These are phyloP conservation scores for Trichosporon inkin DNA, from an alignment of 1,284 basidiomycete species.

Conservation along the genomic window DNA sequence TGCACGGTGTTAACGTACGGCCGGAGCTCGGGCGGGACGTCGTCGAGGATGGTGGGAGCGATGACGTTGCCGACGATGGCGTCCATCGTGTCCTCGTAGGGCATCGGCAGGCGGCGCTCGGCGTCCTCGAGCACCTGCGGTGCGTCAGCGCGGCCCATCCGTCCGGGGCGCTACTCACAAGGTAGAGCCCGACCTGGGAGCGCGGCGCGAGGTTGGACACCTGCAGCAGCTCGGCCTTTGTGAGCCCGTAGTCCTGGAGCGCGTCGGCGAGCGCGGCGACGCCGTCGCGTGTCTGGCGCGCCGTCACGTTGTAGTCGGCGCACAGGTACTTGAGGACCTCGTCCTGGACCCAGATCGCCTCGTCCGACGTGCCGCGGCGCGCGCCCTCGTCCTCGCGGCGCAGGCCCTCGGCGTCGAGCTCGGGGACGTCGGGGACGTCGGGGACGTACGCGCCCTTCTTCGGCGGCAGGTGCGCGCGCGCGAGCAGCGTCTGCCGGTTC, in stretches of 20 bases:
- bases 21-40: slow-evolving; percentile 27
- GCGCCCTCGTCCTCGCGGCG: slow-evolving; percentile 51
- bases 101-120: slow-evolving; percentile 63
- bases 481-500: slow-evolving; percentile 14
- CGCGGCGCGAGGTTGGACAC: slow-evolving; percentile 82
- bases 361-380: slow-evolving; percentile 59
- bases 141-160: background rate
- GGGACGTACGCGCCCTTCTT: slow-evolving; percentile 19
- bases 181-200: slow-evolving; percentile 78
- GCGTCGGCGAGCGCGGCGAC: slow-evolving; percentile 64
- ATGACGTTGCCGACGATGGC: slow-evolving; percentile 62
- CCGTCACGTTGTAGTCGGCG: slow-evolving; percentile 54
- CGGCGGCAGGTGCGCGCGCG: slow-evolving; percentile 16
- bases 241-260: slow-evolving; percentile 67
- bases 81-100: slow-evolving; percentile 61
- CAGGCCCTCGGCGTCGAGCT: slow-evolving; percentile 45
- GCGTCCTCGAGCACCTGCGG: slow-evolving; percentile 81
- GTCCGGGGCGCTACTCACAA: slow-evolving; percentile 61
- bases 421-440: slow-evolving; percentile 42
- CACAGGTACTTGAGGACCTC: slow-evolving; percentile 77
- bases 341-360: slow-evolving; percentile 80
- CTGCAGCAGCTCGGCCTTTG: slow-evolving; percentile 87
- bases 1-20: slow-evolving; percentile 25
- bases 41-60: slow-evolving; percentile 29
- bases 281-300: slow-evolving; percentile 62